Conservation (phyloP, 2,329 filamentous ascomycete species). For the Pseudogymnoascus sp. region DNA sequence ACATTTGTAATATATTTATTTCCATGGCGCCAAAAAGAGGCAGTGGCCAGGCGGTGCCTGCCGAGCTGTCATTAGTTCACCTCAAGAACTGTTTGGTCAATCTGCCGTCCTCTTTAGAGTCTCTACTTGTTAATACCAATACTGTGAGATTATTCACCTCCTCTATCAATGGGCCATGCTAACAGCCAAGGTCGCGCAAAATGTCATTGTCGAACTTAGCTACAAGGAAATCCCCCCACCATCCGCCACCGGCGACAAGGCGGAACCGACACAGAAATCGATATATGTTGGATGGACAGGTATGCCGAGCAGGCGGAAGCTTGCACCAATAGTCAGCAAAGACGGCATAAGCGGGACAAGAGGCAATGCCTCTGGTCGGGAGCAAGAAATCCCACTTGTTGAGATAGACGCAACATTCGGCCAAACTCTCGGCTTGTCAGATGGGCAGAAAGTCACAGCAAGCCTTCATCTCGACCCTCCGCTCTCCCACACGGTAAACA, state of each 20-base stretch:
- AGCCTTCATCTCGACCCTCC: constrained; percentile 83
- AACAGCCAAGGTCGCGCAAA: constrained; percentile 67
- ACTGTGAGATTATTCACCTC: constrained; percentile 53
- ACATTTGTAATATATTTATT: constrained; percentile 6
- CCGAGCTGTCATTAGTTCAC: constrained; percentile 78
- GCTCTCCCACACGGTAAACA: constrained; percentile 87
- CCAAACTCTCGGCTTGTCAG: constrained; percentile 64
- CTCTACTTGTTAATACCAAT: constrained; percentile 80
- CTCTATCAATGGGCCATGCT: constrained; percentile 10
- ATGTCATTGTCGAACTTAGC: constrained; percentile 88
- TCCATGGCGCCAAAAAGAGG: constrained; percentile 20
- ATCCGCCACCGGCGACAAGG: constrained; percentile 36
- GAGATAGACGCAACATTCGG: constrained; percentile 86
- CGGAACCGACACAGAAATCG: constrained; percentile 53
- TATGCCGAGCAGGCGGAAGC: constrained; percentile 85
- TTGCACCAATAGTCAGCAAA: constrained; percentile 64
- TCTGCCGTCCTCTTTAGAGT: constrained; percentile 75
- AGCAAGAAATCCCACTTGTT: constrained; percentile 70
- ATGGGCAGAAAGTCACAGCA: constrained; percentile 70
- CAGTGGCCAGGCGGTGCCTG: constrained; percentile 58
- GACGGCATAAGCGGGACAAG: constrained; percentile 61
- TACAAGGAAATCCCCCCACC: constrained; percentile 56
- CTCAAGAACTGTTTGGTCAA: constrained; percentile 95
- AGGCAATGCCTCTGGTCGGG: constrained; percentile 49
- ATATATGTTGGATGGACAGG: constrained; percentile 94